Conservation (phyloP, 345 rosid genomes). For the Boechera divaricarpa region DNA sequence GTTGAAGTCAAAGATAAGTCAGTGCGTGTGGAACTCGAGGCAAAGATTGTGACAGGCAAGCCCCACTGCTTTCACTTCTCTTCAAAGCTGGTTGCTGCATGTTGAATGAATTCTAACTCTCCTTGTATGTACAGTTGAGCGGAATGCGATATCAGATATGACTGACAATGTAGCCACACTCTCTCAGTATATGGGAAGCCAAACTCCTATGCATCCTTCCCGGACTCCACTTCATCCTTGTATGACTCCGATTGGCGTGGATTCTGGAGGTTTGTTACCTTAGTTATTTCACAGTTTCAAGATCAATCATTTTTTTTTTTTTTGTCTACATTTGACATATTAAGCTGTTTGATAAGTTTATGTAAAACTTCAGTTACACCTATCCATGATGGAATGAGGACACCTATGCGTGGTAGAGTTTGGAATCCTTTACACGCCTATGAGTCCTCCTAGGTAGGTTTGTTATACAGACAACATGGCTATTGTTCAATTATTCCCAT, state of each 20-base stretch:
- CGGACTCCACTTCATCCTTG: constrained; percentile 86
- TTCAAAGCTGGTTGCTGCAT: constrained; percentile 30
- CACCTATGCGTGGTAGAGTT: constrained; percentile 87
- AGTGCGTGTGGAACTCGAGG: constrained; percentile 82
- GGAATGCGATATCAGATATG: constrained; percentile 61
- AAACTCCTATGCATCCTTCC: constrained; percentile 89
- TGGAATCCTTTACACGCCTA: constrained; percentile 92
- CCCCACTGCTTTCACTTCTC: constrained; percentile 27
- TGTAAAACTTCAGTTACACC: constrained; percentile 68
- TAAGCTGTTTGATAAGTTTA: constrained; percentile 18
- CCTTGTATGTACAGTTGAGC: constrained; percentile 67
- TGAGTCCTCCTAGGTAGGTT: constrained; percentile 77
- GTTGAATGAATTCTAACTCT: constrained; percentile 25
- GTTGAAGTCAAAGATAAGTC: constrained; percentile 68
- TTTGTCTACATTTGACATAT: neutral
- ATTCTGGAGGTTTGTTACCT: constrained; percentile 59
- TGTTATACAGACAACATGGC: constrained; percentile 1
- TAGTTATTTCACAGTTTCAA: neutral
- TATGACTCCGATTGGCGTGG: constrained; percentile 93
- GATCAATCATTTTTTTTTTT: neutral
- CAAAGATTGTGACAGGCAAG: constrained; percentile 89
- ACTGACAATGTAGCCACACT: constrained; percentile 53
- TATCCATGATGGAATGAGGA: constrained; percentile 93
- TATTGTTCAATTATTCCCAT: neutral
- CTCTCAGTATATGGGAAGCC: constrained; percentile 79